phyloP scores from a whole-genome alignment of 768 basidiomycete genomes.

The Lepiota brunneoincarnata region DNA sequence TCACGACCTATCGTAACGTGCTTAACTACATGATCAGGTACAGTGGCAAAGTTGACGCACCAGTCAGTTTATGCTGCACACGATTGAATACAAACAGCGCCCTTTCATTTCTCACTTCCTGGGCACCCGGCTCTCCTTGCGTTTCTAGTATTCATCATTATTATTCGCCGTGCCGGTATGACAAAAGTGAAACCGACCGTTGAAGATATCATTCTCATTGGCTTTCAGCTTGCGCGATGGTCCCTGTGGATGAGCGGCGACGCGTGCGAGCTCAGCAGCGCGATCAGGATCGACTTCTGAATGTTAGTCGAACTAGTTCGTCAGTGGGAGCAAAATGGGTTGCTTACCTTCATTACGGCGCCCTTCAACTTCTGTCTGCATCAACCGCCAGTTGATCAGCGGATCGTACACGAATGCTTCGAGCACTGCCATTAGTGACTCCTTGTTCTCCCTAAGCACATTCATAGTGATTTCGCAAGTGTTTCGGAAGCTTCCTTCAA shows the following conservation, averaged over 20 bases:
- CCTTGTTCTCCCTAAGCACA: slow-evolving; percentile 94
- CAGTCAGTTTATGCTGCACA: slow-evolving; percentile 92
- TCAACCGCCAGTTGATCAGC: slow-evolving; percentile 93
- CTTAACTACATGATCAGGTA: neutral
- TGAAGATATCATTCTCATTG: slow-evolving; percentile 93
- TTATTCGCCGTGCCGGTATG: neutral
- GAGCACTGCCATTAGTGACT: slow-evolving; percentile 97
- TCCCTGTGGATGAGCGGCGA: slow-evolving; percentile 73
- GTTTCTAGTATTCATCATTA: slow-evolving; percentile 26
- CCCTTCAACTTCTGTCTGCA: slow-evolving; percentile 78
- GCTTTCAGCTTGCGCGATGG: slow-evolving; percentile 81
- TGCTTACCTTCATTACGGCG: slow-evolving; percentile 63
- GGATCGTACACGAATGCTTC: slow-evolving; percentile 99
- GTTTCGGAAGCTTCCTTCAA: slow-evolving; percentile 94
- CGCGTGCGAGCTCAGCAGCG: slow-evolving; percentile 61
- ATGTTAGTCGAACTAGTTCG: slow-evolving; percentile 31
- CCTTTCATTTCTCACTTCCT: slow-evolving; percentile 88
- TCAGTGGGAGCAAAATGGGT: slow-evolving; percentile 6
- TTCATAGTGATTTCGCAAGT: slow-evolving; percentile 98
- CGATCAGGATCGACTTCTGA: slow-evolving; percentile 45
- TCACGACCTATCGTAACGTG: slow-evolving; percentile 64
- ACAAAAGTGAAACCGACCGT: slow-evolving; percentile 47
- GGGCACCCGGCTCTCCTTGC: slow-evolving; percentile 56
- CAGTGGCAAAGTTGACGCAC: slow-evolving; percentile 34
- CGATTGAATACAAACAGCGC: slow-evolving; percentile 92